phyloP scores from a whole-genome alignment of 495 filamentous ascomycete genomes.

The Hypoxylon subgilvum region DNA sequence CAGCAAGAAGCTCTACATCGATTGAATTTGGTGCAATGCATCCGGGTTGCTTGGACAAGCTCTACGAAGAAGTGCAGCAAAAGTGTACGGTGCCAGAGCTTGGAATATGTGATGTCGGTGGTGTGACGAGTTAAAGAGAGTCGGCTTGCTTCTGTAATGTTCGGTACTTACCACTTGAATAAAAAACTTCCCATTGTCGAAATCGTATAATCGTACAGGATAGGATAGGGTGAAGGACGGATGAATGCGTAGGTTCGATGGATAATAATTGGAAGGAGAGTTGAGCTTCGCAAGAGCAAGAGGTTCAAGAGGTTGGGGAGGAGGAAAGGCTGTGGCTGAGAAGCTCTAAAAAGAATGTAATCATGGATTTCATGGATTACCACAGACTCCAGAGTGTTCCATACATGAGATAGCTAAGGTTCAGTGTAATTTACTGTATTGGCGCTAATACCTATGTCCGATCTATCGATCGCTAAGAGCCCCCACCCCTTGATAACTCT shows the following conservation, averaged over 20 bases:
- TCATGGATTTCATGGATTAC: no score
- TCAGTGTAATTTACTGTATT: background rate
- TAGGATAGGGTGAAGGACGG: background rate
- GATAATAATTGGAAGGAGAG: background rate
- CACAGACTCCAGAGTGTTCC: background rate
- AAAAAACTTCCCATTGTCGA: constrained; percentile 58
- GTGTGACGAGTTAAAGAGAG: background rate
- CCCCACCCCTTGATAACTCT: background rate
- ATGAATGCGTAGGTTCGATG: background rate
- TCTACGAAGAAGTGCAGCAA: constrained; percentile 6
- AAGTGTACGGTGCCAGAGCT: constrained; percentile 6
- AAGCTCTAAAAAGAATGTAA: background rate
- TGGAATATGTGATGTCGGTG: constrained; percentile 3
- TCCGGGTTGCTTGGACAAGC: constrained; percentile 7
- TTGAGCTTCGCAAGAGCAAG: background rate
- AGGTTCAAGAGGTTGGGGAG: background rate
- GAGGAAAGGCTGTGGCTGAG: background rate
- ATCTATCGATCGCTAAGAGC: constrained; percentile 28
- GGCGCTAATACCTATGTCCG: no score
- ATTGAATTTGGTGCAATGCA: constrained; percentile 9
- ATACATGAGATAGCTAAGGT: background rate
- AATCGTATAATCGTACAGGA: background rate
- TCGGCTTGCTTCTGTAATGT: background rate
- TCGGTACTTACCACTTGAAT: constrained; percentile 60
- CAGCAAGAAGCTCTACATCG: constrained; percentile 23